phyloP scores from a whole-genome alignment of 352 stramenopile genomes.

The Globisporangium paddicum region DNA sequence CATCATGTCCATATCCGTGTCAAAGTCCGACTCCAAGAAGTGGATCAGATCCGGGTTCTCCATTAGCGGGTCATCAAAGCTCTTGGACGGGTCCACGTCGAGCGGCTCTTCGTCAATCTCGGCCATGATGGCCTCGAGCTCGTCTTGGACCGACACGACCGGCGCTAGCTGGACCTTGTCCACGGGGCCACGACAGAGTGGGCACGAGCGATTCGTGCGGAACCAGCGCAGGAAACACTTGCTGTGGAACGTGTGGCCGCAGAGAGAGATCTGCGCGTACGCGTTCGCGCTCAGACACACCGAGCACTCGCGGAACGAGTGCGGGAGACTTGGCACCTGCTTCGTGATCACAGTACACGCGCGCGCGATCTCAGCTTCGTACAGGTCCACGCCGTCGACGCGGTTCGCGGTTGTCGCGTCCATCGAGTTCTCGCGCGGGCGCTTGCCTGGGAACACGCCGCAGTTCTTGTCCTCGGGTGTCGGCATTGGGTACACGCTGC shows the following conservation, averaged over 20 bases:
- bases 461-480: slow-evolving; percentile 3
- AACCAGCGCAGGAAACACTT: slow-evolving; percentile 82
- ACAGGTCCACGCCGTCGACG: slow-evolving; percentile 40
- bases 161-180: slow-evolving; percentile 55
- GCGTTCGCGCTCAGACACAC: slow-evolving; percentile 73
- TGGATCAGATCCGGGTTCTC: slow-evolving; percentile 40
- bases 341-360: slow-evolving; percentile 50
- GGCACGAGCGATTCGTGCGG: slow-evolving; percentile 65
- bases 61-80: slow-evolving; percentile 30
- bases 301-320: slow-evolving; percentile 63
- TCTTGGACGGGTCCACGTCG: slow-evolving; percentile 18
- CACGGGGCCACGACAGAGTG: slow-evolving; percentile 57
- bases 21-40: slow-evolving; percentile 50
- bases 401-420: not conserved
- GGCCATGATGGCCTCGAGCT: slow-evolving; percentile 75
- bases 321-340: slow-evolving; percentile 35
- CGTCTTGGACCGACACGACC: slow-evolving; percentile 43
- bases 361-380: slow-evolving; percentile 62
- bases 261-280: slow-evolving; percentile 58
- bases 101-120: slow-evolving; percentile 58
- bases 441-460: slow-evolving; percentile 13
- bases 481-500: slow-evolving; percentile 2
- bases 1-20: slow-evolving; percentile 66
- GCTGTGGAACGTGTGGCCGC: slow-evolving; percentile 76
- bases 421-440: slow-evolving; percentile 12